These are phyloP conservation scores for sorghum (Sorghum bicolor) DNA, from an alignment of 176 grass and related monocot genomes.

Conservation along the genomic window DNA sequence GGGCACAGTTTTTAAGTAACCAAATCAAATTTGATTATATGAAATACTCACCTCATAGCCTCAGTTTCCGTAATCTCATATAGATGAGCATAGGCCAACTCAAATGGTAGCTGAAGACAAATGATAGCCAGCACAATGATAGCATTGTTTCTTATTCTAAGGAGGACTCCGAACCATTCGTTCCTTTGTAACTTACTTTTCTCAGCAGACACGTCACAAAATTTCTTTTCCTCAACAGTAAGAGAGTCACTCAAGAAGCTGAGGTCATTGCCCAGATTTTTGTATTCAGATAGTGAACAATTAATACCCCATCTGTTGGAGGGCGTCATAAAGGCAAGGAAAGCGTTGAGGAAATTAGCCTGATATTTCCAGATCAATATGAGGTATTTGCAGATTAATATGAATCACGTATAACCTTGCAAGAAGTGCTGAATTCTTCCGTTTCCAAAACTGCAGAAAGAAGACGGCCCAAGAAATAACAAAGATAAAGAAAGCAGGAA, in stretches of 20 bases:
- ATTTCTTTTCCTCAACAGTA: constrained; percentile 47
- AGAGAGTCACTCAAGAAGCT: constrained; percentile 25
- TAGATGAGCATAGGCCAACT: constrained; percentile 95
- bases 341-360: constrained; percentile 7
- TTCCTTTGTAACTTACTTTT: constrained; percentile 84
- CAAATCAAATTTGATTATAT: background rate
- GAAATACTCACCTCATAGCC: constrained; percentile 55
- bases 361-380: background rate
- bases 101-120: constrained; percentile 94
- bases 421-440: constrained; percentile 91
- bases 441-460: constrained; percentile 99
- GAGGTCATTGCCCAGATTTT: constrained; percentile 59
- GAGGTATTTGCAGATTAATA: background rate
- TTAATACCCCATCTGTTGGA: constrained; percentile 88
- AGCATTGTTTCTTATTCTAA: constrained; percentile 85
- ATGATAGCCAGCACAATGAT: constrained; percentile 91
- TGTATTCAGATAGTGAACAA: constrained; percentile 84
- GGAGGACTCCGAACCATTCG: constrained; percentile 83
- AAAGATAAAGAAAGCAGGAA: constrained; percentile 94
- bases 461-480: constrained; percentile 91
- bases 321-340: background rate
- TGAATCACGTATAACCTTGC: constrained; percentile 47
- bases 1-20: background rate
- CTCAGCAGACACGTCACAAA: constrained; percentile 51
- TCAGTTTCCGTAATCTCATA: constrained; percentile 78